Percentiles rank a stretch among this genome's conserved stretches.
These are phyloP conservation scores for Amanita rubescens DNA, from an alignment of 768 basidiomycete species.

Conservation along the genomic window DNA sequence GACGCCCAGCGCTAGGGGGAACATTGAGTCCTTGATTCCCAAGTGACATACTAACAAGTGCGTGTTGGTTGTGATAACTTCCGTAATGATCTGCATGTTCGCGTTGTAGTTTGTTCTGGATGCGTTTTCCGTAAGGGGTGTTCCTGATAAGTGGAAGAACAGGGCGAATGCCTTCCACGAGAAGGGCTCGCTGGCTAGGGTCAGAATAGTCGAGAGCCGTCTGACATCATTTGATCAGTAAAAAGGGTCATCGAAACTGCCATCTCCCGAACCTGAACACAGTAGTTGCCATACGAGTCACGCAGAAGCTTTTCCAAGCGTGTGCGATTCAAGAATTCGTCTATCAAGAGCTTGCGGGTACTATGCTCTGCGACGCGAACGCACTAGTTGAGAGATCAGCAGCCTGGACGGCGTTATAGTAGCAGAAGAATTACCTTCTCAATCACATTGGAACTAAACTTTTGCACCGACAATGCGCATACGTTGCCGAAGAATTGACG, in stretches of 20 bases:
- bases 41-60: slow-evolving; percentile 51
- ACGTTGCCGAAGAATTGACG: slow-evolving; percentile 97
- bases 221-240: slow-evolving; percentile 28
- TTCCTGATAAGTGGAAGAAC: slow-evolving; percentile 97
- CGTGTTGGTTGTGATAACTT: slow-evolving; percentile 53
- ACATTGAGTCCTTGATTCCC: slow-evolving; percentile 48
- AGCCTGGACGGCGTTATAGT: not conserved
- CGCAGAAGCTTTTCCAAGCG: slow-evolving; percentile 92
- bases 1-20: slow-evolving; percentile 41
- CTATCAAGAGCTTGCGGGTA: slow-evolving; percentile 91
- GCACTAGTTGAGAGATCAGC: slow-evolving; percentile 34
- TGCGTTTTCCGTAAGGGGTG: slow-evolving; percentile 98
- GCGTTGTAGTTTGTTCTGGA: slow-evolving; percentile 96
- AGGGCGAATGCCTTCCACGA: slow-evolving; percentile 98
- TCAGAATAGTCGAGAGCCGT: slow-evolving; percentile 98
- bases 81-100: slow-evolving; percentile 74
- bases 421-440: slow-evolving; percentile 59
- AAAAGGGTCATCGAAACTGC: not conserved
- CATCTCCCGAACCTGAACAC: slow-evolving; percentile 66
- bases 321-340: slow-evolving; percentile 90
- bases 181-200: slow-evolving; percentile 81
- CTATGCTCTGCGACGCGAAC: slow-evolving; percentile 94
- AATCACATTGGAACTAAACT: slow-evolving; percentile 99
- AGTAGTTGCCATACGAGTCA: slow-evolving; percentile 96
- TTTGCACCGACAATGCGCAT: slow-evolving; percentile 95